Evolutionary conservation across 352 stramenopile genomes (phyloP).

Genomic region (Globisporangium sylvaticum): DNA sequence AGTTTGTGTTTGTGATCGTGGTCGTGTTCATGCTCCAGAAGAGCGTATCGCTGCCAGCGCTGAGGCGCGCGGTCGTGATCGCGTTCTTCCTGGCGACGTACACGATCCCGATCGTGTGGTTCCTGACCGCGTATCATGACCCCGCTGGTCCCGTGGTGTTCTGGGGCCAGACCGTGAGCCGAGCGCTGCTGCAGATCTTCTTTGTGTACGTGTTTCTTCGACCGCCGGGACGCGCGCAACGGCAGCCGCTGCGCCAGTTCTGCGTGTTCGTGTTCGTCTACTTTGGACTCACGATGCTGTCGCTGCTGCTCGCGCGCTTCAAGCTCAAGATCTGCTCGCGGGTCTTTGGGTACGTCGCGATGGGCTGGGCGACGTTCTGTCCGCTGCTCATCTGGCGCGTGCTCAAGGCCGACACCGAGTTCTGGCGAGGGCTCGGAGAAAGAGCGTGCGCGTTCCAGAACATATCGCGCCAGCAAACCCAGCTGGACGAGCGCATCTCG

Average conservation of each 20-base stretch:
- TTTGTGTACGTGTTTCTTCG: conserved; percentile 28
- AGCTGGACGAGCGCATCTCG: conserved; percentile 34
- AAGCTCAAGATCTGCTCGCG: not conserved
- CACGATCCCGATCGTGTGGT: conserved; percentile 24
- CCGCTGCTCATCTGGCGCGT: conserved; percentile 48
- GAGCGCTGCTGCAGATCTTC: conserved; percentile 4
- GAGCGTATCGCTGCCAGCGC: conserved; percentile 31
- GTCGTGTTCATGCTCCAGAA: conserved; percentile 44
- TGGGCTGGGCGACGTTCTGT: conserved; percentile 25
- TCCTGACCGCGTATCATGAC: conserved; percentile 3
- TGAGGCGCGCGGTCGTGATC: conserved; percentile 27
- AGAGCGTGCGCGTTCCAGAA: conserved; percentile 31
- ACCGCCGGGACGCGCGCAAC: conserved; percentile 30
- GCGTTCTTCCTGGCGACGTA: conserved; percentile 29
- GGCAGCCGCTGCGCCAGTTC: conserved; percentile 23
- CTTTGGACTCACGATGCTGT: conserved; percentile 17
- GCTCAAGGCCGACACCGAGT: conserved; percentile 46
- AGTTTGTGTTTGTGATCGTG: conserved; percentile 39
- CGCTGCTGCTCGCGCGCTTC: conserved; percentile 2
- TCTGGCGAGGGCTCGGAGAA: conserved; percentile 40
- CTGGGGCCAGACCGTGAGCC: conserved; percentile 1
- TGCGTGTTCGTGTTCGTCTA: conserved; percentile 25
- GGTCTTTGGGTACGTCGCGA: conserved; percentile 19
- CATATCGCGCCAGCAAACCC: conserved; percentile 10
- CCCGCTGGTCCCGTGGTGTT: conserved; percentile 1